Evolutionary conservation across 305 asterid genomes (phyloP).

Genomic region (Fraxinus albicans): DNA sequence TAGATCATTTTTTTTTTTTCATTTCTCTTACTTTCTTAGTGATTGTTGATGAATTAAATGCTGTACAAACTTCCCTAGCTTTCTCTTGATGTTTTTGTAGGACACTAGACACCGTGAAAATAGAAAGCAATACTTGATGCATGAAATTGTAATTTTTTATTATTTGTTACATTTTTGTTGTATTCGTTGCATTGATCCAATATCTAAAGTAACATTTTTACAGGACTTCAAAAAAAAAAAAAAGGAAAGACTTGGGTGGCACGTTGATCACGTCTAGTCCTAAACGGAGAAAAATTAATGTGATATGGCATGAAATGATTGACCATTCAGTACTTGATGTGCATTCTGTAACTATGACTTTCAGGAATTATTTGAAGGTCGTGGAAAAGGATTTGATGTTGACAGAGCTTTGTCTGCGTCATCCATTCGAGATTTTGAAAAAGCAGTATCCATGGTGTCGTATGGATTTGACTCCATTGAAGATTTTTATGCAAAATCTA

Average conservation of each 20-base stretch:
- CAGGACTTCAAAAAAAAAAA: background rate
- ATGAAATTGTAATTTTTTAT: background rate
- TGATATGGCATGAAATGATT: background rate
- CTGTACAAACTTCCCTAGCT: background rate
- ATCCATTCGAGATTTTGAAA: constrained; percentile 78
- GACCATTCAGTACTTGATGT: background rate
- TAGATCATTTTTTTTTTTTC: background rate
- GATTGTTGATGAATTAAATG: background rate
- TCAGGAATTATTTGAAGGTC: constrained; percentile 96
- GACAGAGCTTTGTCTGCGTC: constrained; percentile 72
- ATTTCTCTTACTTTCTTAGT: background rate
- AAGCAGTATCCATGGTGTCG: constrained; percentile 83
- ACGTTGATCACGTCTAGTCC: background rate
- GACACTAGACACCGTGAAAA: background rate
- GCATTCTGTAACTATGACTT: constrained; percentile 20
- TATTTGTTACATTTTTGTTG: background rate
- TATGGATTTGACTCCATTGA: constrained; percentile 68
- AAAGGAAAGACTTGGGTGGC: background rate
- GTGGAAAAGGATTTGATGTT: constrained; percentile 80
- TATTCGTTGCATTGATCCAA: background rate
- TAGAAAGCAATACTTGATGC: background rate
- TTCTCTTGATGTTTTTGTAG: background rate
- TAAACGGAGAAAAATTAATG: background rate
- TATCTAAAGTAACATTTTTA: background rate
- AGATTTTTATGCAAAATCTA: constrained; percentile 77